Percentiles rank a stretch among this genome's conserved stretches.
Conservation (phyloP, 108 stramenopile species). For the Epithemia pelagica region DNA sequence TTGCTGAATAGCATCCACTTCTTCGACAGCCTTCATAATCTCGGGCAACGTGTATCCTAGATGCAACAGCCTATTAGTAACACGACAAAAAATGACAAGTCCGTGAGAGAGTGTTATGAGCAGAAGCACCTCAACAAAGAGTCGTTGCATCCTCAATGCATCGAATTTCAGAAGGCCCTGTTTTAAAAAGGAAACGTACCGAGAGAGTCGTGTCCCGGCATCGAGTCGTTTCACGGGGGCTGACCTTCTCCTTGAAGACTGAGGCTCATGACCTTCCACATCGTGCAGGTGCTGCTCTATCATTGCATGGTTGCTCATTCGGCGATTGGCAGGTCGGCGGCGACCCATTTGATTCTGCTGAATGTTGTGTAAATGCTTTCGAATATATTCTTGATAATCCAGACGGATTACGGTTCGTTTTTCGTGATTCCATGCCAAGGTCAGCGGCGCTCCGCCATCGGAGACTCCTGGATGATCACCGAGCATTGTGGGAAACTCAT, state of each 20-base stretch:
- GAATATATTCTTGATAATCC: slow-evolving; percentile 1
- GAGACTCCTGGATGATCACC: slow-evolving; percentile 22
- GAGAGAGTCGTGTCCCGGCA: not conserved
- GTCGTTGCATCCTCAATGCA: not conserved
- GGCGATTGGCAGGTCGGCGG: not conserved
- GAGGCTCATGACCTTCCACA: not conserved
- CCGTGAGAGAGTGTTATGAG: not conserved
- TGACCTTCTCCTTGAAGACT: not conserved
- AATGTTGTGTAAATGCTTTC: not conserved
- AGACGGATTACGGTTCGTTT: not conserved
- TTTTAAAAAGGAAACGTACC: not conserved
- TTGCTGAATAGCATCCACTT: not conserved
- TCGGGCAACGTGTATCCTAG: not conserved
- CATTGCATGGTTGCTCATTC: not conserved
- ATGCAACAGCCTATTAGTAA: not conserved
- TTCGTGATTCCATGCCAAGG: slow-evolving; percentile 18
- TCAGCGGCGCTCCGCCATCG: slow-evolving; percentile 13
- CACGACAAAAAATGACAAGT: not conserved
- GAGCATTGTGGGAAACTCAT: slow-evolving; percentile 18
- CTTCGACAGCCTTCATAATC: not conserved
- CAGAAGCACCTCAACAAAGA: too few relatives aligned
- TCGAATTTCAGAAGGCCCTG: not conserved
- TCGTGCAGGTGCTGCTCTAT: not conserved
- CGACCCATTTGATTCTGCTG: not conserved
- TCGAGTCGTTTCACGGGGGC: not conserved